Base-by-base conservation (phyloP, 2,329 filamentous ascomycete species). In the Diplodia intermedia region DNA sequence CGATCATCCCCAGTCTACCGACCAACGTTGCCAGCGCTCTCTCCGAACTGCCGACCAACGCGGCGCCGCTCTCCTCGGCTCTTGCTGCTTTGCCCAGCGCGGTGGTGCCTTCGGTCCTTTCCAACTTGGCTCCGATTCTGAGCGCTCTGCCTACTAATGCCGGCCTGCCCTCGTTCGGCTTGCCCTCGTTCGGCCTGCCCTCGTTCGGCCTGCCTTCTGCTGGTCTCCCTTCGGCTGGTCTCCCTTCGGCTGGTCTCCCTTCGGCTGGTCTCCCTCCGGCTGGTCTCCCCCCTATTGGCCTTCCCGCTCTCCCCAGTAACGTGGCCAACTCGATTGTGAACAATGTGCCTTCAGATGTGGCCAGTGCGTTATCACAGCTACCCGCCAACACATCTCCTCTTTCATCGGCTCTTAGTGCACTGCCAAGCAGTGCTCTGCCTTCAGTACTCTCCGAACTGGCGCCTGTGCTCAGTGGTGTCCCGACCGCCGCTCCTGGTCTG, bases 21-120 rank as follows among this genome's bases (percentile, higher is more conserved):
- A 29, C 47, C 7, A 26, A 65, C 20, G 15, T 65, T 3, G 49
- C 23, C 3, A 54, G 12, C 12, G 63, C 63, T 4, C 18, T 66
- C 1, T 26, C 52, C 9, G 23, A 56, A 23, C n/a, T 49, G 1
- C n/a, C 52, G 4, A 36, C 63, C 8, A 67, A 67, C 29, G 26
- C 36, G 11, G 63, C n/a, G 11, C 15, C 50, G 20, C 54, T 66
- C 18, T n/a, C 57, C 5, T 43, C 57, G 23, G 43, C 26, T 49
- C 43, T 63, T 18, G 33, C 55, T 8, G 55, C 29, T 20, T n/a
- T 47, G 43, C 43, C 43, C 6, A 47, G 43, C 43, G 18, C 5
- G 14, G 18, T n/a, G 43, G 8, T 47, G 14, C 43, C 43, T 20
- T 9, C 29, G 14, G 38, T 31, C 11, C 23, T 66, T 54, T 9